A percentile compares a stretch with the other conserved stretches of the same genome.
Conservation (phyloP, 2,329 filamentous ascomycete species). For the Xylaria sp. region DNA sequence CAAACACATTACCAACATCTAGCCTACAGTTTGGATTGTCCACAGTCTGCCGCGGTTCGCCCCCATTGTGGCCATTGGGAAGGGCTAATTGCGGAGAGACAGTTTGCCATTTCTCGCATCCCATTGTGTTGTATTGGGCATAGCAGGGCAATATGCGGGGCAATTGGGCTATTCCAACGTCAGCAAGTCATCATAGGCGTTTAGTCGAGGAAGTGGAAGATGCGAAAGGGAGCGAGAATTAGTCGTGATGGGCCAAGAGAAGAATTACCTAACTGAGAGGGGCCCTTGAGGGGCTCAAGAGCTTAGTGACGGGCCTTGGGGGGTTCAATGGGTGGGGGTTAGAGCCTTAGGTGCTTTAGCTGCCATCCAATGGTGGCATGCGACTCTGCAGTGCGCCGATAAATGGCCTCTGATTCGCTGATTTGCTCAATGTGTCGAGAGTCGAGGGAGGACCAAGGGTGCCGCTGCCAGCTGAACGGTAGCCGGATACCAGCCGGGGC, state of each 20-base stretch:
- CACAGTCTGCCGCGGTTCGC: conserved; percentile 18
- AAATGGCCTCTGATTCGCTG: conserved; percentile 9
- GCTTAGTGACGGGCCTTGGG: background rate
- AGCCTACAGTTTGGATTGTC: background rate
- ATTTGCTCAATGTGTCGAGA: conserved; percentile 13
- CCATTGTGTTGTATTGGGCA: conserved; percentile 20
- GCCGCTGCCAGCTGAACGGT: conserved; percentile 17
- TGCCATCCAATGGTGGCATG: background rate
- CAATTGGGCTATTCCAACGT: conserved; percentile 18
- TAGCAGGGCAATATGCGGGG: conserved; percentile 12
- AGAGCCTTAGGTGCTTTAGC: background rate
- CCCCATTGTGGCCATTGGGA: conserved; percentile 1
- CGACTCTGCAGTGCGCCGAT: background rate
- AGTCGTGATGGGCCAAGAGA: conserved; percentile 13
- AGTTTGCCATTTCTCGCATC: conserved; percentile 1
- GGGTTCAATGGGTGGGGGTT: conserved; percentile 1
- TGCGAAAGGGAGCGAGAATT: conserved; percentile 3
- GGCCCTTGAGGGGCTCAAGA: conserved; percentile 2
- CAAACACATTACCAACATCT: no score
- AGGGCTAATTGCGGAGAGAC: background rate
- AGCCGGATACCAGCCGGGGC: conserved; percentile 21
- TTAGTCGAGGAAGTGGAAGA: conserved; percentile 4
- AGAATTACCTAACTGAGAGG: conserved; percentile 12
- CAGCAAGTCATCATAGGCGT: conserved; percentile 20
- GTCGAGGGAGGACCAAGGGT: background rate